A percentile compares a stretch with the other conserved stretches of the same genome.
Evolutionary conservation across 1,139 yeast genomes (phyloP).

Genomic region (Debaryomyces sp.): DNA sequence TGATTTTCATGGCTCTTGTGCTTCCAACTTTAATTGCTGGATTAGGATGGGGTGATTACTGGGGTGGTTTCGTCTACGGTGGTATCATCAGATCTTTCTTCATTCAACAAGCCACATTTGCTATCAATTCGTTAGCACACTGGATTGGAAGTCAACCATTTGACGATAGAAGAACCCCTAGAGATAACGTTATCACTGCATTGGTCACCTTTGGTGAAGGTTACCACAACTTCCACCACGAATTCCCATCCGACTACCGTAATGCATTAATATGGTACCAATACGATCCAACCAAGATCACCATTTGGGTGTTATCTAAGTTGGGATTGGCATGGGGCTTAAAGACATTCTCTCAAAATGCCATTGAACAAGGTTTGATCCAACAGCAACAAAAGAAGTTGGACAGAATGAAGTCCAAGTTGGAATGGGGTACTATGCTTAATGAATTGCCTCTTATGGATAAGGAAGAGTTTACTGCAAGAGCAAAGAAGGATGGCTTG

Average conservation of each 20-base stretch:
- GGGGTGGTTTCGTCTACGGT: constrained; percentile 91
- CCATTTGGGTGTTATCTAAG: constrained; percentile 71
- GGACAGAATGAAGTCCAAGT: constrained; percentile 72
- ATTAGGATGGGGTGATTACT: constrained; percentile 80
- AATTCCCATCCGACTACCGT: constrained; percentile 98
- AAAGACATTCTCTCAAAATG: constrained; percentile 92
- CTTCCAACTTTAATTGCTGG: constrained; percentile 82
- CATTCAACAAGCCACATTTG: constrained; percentile 97
- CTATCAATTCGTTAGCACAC: constrained; percentile 97
- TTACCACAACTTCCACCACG: constrained; percentile 98
- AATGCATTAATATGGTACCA: constrained; percentile 98
- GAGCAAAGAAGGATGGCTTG: constrained; percentile 59
- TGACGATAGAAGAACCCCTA: constrained; percentile 96
- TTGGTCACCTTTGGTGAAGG: constrained; percentile 98
- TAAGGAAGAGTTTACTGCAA: constrained; percentile 74
- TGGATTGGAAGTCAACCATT: constrained; percentile 98
- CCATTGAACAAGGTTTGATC: constrained; percentile 92
- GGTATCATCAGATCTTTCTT: constrained; percentile 81
- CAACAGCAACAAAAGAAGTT: constrained; percentile 97
- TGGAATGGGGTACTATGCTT: constrained; percentile 93
- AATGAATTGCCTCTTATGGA: constrained; percentile 90
- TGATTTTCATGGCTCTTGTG: constrained; percentile 68
- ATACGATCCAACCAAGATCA: constrained; percentile 92
- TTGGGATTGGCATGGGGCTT: constrained; percentile 88
- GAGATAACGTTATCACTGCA: constrained; percentile 95